Base-by-base conservation (phyloP, 371 early-diverging fungal genomes). In the Apophysomyces sp. region DNA sequence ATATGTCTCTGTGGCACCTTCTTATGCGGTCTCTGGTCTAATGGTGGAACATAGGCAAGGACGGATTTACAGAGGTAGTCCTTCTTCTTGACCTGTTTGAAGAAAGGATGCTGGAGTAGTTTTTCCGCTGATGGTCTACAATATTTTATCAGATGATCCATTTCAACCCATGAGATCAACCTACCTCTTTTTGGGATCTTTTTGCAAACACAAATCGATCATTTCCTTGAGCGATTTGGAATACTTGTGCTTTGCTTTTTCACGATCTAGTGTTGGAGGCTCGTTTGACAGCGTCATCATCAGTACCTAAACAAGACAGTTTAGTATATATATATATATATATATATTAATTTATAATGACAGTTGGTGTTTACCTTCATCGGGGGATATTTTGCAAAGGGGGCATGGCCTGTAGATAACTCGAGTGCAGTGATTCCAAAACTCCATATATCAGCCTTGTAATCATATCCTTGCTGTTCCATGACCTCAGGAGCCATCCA, bases 401-500 rank as follows among this genome's bases (percentile, higher is more conserved):
- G 97, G 11, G 97, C 96, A 66, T 92, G 91, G n/a, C 96, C 96
- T 6, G 86, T 90, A 16, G 95, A 93, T 31, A 96, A 77, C 68
- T 96, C 97, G 39, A 94, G 74, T 0, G 92, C 88, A 8, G 95
- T 94, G 37, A 96, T 94, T 55, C 97, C 97, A 77, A 95, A 92
- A 58, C 90, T 89, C 94, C 95, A 96, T 57, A 94, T 94, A 71
- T 96, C 97, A 0, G 95, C 96, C 72, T 92, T 92, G 68, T 85
- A 90, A 65, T 93, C 91, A 72, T 96, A 95, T 7, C 89, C 92
- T 67, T 89, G 78, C 65, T 89, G 76, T 66, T 88, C 86, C 87
- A 89, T 86, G 6, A 91, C 88, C 61, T 88, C 92, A 12, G 92
- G 92, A 9, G 94, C 95, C 93, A 96, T 96, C 94, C 93, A 93